Evolutionary conservation across 2,329 filamentous ascomycete genomes (phyloP).

Genomic region (Claviceps quebecensis): DNA sequence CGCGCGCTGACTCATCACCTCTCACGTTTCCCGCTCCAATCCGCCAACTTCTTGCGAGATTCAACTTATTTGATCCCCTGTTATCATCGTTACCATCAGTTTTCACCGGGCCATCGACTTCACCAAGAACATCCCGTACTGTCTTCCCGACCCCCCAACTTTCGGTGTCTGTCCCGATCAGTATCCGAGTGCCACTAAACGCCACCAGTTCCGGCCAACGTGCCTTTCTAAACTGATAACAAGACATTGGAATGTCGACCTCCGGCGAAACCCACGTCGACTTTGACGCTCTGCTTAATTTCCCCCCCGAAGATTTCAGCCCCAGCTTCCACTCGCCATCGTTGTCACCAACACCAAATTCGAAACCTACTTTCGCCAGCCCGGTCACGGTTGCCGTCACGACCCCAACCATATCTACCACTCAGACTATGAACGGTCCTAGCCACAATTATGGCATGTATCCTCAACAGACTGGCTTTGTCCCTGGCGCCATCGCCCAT

Average conservation of each 20-base stretch:
- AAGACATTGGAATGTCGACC: constrained; percentile 21
- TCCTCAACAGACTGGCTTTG: constrained; percentile 88
- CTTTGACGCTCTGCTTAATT: constrained; percentile 45
- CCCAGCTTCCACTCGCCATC: constrained; percentile 46
- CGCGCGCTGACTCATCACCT: constrained; percentile 13
- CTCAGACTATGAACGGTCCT: constrained; percentile 56
- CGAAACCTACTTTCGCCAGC: constrained; percentile 39
- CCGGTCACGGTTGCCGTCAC: constrained; percentile 37
- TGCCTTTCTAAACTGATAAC: not conserved
- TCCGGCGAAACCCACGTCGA: constrained; percentile 33
- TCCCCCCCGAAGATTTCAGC: constrained; percentile 44
- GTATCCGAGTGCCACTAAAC: constrained; percentile 1
- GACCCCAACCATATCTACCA: constrained; percentile 39
- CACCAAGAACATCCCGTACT: not conserved
- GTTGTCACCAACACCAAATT: constrained; percentile 38
- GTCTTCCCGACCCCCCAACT: not conserved
- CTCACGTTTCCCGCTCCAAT: constrained; percentile 5
- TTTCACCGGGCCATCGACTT: not conserved
- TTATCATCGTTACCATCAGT: not conserved
- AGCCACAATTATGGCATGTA: constrained; percentile 94
- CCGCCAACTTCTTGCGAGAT: too few species aligned
- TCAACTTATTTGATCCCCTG: constrained; percentile 1
- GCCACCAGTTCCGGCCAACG: constrained; percentile 1
- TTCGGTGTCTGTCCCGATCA: not conserved
- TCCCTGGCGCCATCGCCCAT: constrained; percentile 67